phyloP scores from a whole-genome alignment of 1,284 basidiomycete genomes.

The Sanghuangporus weigelae region DNA sequence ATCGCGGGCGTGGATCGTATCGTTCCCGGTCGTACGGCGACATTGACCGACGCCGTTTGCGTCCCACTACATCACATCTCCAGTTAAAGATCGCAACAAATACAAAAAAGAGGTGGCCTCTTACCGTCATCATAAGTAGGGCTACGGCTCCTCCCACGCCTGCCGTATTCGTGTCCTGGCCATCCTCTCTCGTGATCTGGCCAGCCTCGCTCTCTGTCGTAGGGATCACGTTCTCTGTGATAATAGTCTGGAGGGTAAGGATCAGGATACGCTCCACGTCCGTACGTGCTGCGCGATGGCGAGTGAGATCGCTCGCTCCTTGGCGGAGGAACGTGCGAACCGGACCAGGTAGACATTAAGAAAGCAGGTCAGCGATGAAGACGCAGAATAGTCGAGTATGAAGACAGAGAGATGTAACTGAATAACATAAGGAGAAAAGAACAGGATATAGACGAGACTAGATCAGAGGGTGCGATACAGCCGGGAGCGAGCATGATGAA shows the following conservation, averaged over 20 bases:
- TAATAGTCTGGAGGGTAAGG: constrained; percentile 50
- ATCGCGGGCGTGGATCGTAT: constrained; percentile 76
- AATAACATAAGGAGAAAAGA: constrained; percentile 56
- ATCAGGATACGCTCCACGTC: constrained; percentile 55
- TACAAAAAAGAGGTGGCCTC: constrained; percentile 18
- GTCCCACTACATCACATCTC: constrained; percentile 35
- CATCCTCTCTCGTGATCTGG: constrained; percentile 64
- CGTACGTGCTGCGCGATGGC: constrained; percentile 50
- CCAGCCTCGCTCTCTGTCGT: constrained; percentile 67
- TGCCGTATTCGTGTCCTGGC: constrained; percentile 48
- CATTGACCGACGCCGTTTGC: constrained; percentile 78
- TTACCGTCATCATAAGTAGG: constrained; percentile 62
- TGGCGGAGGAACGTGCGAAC: constrained; percentile 58
- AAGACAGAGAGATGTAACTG: constrained; percentile 31
- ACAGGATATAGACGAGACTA: constrained; percentile 55
- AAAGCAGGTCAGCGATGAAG: constrained; percentile 1
- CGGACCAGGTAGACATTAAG: constrained; percentile 55
- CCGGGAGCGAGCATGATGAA: constrained; percentile 77
- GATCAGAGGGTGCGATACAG: constrained; percentile 56
- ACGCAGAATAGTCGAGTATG: constrained; percentile 4
- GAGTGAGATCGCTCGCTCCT: constrained; percentile 78
- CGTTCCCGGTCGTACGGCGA: constrained; percentile 83
- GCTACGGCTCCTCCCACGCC: constrained; percentile 70
- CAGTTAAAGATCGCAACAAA: neutral
- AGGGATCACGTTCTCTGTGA: constrained; percentile 60